Percentiles rank a stretch among this genome's conserved stretches.
Conservation (phyloP, 2,329 filamentous ascomycete genomes). For the Botryotinia narcissicola region DNA sequence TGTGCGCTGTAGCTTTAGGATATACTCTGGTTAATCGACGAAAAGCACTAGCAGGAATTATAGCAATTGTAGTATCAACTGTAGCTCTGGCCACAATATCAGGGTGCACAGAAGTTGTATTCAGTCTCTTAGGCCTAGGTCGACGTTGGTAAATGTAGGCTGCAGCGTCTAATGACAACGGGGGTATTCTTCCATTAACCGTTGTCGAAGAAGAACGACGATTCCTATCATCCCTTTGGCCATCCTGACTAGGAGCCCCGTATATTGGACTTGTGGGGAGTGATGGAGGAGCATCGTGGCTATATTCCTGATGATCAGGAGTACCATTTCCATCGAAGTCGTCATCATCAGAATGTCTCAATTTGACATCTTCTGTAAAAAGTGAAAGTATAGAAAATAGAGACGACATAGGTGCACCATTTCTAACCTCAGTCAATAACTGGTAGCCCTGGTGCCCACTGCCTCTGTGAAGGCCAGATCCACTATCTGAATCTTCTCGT, state of each 20-base stretch:
- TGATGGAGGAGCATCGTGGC: constrained; percentile 37
- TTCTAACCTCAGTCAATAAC: constrained; percentile 93
- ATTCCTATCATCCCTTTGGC: constrained; percentile 56
- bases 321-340: constrained; percentile 37
- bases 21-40: constrained; percentile 89
- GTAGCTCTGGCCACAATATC: constrained; percentile 96
- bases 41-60: constrained; percentile 96
- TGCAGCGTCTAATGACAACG: constrained; percentile 64
- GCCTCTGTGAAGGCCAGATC: constrained; percentile 62
- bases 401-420: constrained; percentile 97
- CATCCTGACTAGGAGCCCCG: constrained; percentile 31
- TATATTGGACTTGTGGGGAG: constrained; percentile 38
- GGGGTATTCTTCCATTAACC: constrained; percentile 57
- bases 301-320: constrained; percentile 23
- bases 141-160: constrained; percentile 32
- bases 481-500: constrained; percentile 56
- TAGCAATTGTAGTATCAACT: constrained; percentile 95
- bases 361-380: constrained; percentile 90
- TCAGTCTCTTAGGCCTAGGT: constrained; percentile 44
- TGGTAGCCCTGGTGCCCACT: constrained; percentile 83
- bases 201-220: constrained; percentile 36
- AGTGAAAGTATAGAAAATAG: constrained; percentile 95
- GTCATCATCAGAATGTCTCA: constrained; percentile 66
- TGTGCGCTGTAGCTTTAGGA: constrained; percentile 93
- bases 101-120: constrained; percentile 80